phyloP scores from a whole-genome alignment of 73 alveolate species.

The Paramecium tetraurelia region DNA sequence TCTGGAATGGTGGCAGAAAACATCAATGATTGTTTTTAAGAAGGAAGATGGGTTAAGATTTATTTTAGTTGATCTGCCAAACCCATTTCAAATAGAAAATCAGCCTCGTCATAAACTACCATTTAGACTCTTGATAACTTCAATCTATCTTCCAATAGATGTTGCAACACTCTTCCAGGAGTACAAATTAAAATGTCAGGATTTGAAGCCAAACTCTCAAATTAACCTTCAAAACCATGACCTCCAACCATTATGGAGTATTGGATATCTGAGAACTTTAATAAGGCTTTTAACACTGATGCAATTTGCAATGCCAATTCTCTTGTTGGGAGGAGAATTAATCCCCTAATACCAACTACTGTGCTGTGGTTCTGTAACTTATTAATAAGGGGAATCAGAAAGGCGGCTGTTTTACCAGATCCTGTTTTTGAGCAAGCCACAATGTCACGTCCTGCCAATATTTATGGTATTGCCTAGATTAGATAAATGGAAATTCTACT shows the following conservation, averaged over 20 bases:
- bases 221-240: slow-evolving; percentile 92
- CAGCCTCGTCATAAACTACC: slow-evolving; percentile 96
- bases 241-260: slow-evolving; percentile 95
- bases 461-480: slow-evolving; percentile 85
- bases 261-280: slow-evolving; percentile 85
- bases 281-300: slow-evolving; percentile 78
- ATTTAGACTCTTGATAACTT: slow-evolving; percentile 83
- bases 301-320: slow-evolving; percentile 96
- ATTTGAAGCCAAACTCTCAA: slow-evolving; percentile 89
- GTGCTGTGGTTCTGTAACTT: slow-evolving; percentile 86
- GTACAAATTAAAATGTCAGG: slow-evolving; percentile 99
- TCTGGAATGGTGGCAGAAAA: slow-evolving; percentile 98
- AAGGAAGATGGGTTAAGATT: slow-evolving; percentile 73
- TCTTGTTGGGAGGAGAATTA: slow-evolving; percentile 93
- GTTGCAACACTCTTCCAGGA: slow-evolving; percentile 98
- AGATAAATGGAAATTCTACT: background rate
- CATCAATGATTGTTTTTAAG: slow-evolving; percentile 80
- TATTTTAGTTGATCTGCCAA: slow-evolving; percentile 89
- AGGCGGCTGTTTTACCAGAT: slow-evolving; percentile 98
- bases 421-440: slow-evolving; percentile 98
- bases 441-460: slow-evolving; percentile 90
- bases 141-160: slow-evolving; percentile 84
- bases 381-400: slow-evolving; percentile 91
- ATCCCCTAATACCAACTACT: slow-evolving; percentile 92
- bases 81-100: slow-evolving; percentile 95